These are phyloP conservation scores for Beauveria brongniartii DNA, from an alignment of 2,329 filamentous ascomycete genomes.

Conservation along the genomic window DNA sequence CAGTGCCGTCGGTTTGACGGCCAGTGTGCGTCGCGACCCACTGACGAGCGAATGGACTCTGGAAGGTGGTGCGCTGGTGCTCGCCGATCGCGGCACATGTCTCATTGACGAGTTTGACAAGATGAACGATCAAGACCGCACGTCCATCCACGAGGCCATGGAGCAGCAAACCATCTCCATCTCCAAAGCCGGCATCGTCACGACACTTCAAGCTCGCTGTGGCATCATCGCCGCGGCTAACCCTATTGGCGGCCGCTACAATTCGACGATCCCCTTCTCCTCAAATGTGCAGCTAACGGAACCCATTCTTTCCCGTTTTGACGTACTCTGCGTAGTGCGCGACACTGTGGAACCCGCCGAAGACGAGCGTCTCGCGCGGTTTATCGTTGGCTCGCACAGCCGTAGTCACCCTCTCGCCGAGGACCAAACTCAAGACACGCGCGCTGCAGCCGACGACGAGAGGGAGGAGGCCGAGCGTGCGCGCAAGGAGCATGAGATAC, in stretches of 20 bases:
- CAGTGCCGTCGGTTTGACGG: slow-evolving; percentile 93
- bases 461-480: slow-evolving; percentile 22
- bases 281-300: slow-evolving; percentile 96
- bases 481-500: slow-evolving; percentile 55
- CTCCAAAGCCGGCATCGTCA: slow-evolving; percentile 96
- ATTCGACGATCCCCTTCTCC: slow-evolving; percentile 90
- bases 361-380: slow-evolving; percentile 86
- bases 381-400: slow-evolving; percentile 90
- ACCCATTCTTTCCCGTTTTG: slow-evolving; percentile 95
- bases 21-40: slow-evolving; percentile 89
- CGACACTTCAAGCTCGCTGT: slow-evolving; percentile 89
- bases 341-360: slow-evolving; percentile 89
- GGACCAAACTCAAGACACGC: slow-evolving; percentile 46
- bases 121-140: slow-evolving; percentile 98
- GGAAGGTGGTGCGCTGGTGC: slow-evolving; percentile 88
- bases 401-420: slow-evolving; percentile 70
- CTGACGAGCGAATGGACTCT: slow-evolving; percentile 96
- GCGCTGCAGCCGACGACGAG: slow-evolving; percentile 54
- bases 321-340: slow-evolving; percentile 91
- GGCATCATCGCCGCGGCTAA: slow-evolving; percentile 96
- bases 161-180: slow-evolving; percentile 99
- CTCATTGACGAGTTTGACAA: slow-evolving; percentile 99
- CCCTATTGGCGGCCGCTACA: slow-evolving; percentile 92
- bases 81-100: slow-evolving; percentile 90
- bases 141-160: slow-evolving; percentile 99